Conservation (phyloP, 768 basidiomycete genomes). For the Russula dissimulans region DNA sequence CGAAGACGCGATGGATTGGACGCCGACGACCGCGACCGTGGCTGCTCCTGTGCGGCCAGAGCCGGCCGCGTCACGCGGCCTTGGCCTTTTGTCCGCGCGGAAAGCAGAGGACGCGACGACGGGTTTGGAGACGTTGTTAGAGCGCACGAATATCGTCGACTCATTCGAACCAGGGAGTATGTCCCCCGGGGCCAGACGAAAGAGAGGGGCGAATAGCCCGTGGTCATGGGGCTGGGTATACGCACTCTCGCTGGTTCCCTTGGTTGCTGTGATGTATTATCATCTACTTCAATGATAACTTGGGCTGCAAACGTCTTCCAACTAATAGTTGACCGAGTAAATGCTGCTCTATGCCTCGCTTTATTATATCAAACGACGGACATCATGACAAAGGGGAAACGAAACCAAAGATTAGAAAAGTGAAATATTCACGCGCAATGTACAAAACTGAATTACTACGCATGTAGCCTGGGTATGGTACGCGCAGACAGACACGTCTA, state of each 20-base stretch:
- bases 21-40: constrained; percentile 36
- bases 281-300: not conserved
- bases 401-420: not conserved
- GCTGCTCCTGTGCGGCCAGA: not conserved
- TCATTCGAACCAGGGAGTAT: not conserved
- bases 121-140: constrained; percentile 16
- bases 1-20: constrained; percentile 57
- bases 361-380: not conserved
- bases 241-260: constrained; percentile 1
- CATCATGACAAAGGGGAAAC: not conserved
- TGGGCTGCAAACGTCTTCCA: not conserved
- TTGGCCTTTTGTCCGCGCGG: not conserved
- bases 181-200: not conserved
- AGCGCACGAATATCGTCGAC: constrained; percentile 15
- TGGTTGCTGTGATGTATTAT: constrained; percentile 6
- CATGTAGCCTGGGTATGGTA: constrained; percentile 2
- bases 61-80: not conserved
- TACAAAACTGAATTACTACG: constrained; percentile 7
- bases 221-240: constrained; percentile 14
- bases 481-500: not conserved
- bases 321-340: not conserved
- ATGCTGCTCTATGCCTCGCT: not conserved
- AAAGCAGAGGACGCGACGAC: constrained; percentile 5
- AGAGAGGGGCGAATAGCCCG: not conserved
- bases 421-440: constrained; percentile 1